Conservation (phyloP, 306 rosid species). For the Senna siamea region DNA sequence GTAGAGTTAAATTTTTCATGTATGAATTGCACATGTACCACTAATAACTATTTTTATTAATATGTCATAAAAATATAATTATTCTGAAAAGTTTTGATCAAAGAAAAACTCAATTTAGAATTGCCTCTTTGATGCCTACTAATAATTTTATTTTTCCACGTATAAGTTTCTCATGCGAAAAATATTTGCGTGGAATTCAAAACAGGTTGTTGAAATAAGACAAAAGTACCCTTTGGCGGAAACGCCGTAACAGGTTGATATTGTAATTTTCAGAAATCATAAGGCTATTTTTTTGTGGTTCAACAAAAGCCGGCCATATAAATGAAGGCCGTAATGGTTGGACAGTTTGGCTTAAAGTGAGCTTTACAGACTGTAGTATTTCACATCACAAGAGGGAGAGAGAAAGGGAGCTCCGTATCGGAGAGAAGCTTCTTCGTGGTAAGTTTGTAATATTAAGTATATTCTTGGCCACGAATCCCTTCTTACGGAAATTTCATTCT, state of each 20-base stretch:
- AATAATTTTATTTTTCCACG: no score
- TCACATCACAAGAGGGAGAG: neutral
- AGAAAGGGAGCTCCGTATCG: neutral
- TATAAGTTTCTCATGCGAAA: neutral
- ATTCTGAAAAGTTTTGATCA: no score
- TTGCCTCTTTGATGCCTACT: no score
- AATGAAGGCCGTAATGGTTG: neutral
- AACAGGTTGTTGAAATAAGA: neutral
- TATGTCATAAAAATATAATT: no score
- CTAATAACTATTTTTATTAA: no score
- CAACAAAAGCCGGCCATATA: neutral
- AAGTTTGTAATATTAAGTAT: neutral
- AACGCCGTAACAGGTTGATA: no score
- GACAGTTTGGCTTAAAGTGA: neutral
- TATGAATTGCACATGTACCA: no score
- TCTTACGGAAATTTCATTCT: neutral
- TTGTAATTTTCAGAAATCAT: neutral
- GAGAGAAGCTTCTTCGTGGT: neutral
- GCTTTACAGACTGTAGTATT: neutral
- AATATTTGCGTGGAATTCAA: neutral
- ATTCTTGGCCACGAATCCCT: neutral
- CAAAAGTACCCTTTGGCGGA: neutral
- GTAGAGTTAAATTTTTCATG: no score
- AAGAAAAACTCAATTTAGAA: no score
- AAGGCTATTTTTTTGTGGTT: neutral